Conservation (phyloP, 805 yeast species). For the Sugiyamaella valdiviana region DNA sequence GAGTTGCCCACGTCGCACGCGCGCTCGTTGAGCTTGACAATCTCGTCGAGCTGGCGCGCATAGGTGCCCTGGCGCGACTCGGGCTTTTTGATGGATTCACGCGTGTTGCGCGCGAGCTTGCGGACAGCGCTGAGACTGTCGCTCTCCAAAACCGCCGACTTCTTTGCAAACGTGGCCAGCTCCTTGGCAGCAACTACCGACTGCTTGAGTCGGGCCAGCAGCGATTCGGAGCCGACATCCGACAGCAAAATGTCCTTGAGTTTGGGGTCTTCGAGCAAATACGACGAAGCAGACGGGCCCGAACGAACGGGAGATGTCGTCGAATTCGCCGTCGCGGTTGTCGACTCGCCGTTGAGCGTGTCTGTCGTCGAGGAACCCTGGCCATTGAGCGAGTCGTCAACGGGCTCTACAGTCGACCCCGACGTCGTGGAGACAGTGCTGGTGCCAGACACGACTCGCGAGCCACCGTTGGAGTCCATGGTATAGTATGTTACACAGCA, state of each 20-base stretch:
- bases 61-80: conserved; percentile 60
- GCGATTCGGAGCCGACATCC: conserved; percentile 60
- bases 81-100: conserved; percentile 43
- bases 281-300: conserved; percentile 6
- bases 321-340: background rate
- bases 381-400: background rate
- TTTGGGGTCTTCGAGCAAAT: conserved; percentile 32
- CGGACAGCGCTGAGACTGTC: conserved; percentile 69
- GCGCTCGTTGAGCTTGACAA: conserved; percentile 74
- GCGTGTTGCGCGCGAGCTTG: conserved; percentile 57
- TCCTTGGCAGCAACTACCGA: conserved; percentile 80
- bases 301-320: background rate
- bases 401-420: background rate
- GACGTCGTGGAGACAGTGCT: background rate
- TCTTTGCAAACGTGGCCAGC: conserved; percentile 68
- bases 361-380: background rate
- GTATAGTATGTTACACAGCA: too few species aligned
- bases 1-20: conserved; percentile 64
- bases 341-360: background rate
- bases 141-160: conserved; percentile 70
- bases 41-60: conserved; percentile 54
- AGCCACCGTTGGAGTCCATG: background rate
- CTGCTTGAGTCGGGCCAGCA: conserved; percentile 69
- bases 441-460: background rate
- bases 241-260: conserved; percentile 31